Evolutionary conservation across 345 rosid genomes (phyloP).

Genomic region (Eucalyptus curtisii): DNA sequence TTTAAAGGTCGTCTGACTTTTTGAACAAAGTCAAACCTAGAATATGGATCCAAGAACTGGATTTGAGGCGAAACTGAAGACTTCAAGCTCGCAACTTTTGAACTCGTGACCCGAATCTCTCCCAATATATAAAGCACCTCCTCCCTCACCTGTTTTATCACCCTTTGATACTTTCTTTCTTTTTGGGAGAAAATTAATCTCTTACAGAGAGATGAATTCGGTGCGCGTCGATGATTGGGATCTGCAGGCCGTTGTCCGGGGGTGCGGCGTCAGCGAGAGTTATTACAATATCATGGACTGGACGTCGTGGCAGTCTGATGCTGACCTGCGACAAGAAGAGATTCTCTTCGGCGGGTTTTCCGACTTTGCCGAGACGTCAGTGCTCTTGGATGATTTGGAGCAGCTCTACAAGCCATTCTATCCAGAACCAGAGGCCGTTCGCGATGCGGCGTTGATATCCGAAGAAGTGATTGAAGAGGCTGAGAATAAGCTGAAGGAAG

Average conservation of each 20-base stretch:
- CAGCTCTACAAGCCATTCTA: background rate
- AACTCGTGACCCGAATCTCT: background rate
- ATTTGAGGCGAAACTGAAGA: background rate
- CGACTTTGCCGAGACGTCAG: background rate
- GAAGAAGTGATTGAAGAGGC: background rate
- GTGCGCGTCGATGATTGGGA: background rate
- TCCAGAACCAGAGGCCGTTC: background rate
- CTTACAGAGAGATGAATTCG: background rate
- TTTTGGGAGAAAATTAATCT: background rate
- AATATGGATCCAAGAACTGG: background rate
- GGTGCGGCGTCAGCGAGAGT: background rate
- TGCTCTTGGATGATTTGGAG: background rate
- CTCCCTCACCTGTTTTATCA: background rate
- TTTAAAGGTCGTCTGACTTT: background rate
- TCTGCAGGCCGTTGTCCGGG: background rate
- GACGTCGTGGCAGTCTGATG: background rate
- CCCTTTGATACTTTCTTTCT: background rate
- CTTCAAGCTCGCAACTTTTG: background rate
- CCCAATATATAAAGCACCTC: background rate
- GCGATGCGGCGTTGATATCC: background rate
- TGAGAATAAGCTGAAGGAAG: background rate
- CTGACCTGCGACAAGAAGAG: background rate
- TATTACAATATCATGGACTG: background rate
- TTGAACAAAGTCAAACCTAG: background rate
- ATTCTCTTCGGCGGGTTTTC: background rate